Conservation (phyloP, 2,329 filamentous ascomycete species). For the Ilyonectria destructans region DNA sequence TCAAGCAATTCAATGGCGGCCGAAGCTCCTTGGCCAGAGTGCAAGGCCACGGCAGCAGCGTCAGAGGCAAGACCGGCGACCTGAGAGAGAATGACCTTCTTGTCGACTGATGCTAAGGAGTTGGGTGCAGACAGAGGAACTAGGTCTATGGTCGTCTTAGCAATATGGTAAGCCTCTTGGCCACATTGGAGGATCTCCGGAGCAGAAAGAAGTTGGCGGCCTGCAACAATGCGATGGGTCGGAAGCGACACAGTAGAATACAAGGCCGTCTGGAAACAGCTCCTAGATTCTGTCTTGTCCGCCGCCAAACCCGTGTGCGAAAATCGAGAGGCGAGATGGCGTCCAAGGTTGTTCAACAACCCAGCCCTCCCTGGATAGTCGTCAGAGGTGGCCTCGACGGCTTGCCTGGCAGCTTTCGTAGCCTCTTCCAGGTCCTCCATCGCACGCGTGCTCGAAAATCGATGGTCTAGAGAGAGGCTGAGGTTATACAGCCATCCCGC, state of each 20-base stretch:
- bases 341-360: slow-evolving; percentile 10
- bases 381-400: neutral
- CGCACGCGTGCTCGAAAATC: neutral
- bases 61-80: slow-evolving; percentile 2
- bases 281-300: neutral
- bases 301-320: neutral
- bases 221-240: neutral
- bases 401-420: neutral
- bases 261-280: neutral
- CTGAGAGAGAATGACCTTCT: neutral
- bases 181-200: slow-evolving; percentile 6
- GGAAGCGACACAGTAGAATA: neutral
- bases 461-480: neutral
- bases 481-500: slow-evolving; percentile 2
- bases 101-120: neutral
- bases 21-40: slow-evolving; percentile 2
- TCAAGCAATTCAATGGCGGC: slow-evolving; percentile 14
- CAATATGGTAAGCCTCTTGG: slow-evolving; percentile 2
- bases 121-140: slow-evolving; percentile 1
- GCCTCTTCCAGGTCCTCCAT: slow-evolving; percentile 9
- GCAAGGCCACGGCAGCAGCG: slow-evolving; percentile 12
- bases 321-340: slow-evolving; percentile 2
- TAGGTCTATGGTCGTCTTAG: slow-evolving; percentile 5
- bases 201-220: neutral
- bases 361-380: neutral